A percentile compares a stretch with the other conserved stretches of the same genome.
Evolutionary conservation across 495 filamentous ascomycete genomes (phyloP).

Genomic region (Tetracladium setigerum): DNA sequence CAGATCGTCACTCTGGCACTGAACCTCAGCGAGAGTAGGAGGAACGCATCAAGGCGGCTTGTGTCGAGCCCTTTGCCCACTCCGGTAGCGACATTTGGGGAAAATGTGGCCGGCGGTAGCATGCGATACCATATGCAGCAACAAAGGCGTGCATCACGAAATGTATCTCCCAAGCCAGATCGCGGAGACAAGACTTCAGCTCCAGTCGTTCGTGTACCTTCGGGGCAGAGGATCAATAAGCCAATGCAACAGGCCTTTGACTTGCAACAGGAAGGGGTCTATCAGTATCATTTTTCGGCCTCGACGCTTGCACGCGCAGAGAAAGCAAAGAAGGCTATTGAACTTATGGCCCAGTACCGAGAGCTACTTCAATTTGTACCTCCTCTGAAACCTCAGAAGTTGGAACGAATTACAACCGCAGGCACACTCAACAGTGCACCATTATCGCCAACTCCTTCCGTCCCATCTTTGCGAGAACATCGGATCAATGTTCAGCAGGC

Average conservation of each 20-base stretch:
- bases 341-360: conserved; percentile 73
- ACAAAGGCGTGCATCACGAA: conserved; percentile 50
- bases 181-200: conserved; percentile 22
- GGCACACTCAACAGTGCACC: not conserved
- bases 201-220: conserved; percentile 24
- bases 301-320: conserved; percentile 73
- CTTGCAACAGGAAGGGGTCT: conserved; percentile 24
- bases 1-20: conserved; percentile 89
- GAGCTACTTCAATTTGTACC: conserved; percentile 67
- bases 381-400: conserved; percentile 46
- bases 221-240: conserved; percentile 27
- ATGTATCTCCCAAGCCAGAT: conserved; percentile 47
- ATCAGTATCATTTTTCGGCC: conserved; percentile 60
- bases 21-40: conserved; percentile 77
- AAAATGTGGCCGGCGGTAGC: conserved; percentile 39
- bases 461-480: not conserved
- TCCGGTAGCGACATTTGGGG: conserved; percentile 34
- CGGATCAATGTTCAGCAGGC: conserved; percentile 3
- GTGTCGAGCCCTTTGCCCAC: conserved; percentile 43
- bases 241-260: conserved; percentile 39
- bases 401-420: conserved; percentile 6
- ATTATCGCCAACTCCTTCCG: conserved; percentile 2
- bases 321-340: conserved; percentile 69
- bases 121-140: conserved; percentile 59
- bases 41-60: conserved; percentile 48